Base-by-base conservation (phyloP, 805 yeast genomes). In the Saturnispora dispora region DNA sequence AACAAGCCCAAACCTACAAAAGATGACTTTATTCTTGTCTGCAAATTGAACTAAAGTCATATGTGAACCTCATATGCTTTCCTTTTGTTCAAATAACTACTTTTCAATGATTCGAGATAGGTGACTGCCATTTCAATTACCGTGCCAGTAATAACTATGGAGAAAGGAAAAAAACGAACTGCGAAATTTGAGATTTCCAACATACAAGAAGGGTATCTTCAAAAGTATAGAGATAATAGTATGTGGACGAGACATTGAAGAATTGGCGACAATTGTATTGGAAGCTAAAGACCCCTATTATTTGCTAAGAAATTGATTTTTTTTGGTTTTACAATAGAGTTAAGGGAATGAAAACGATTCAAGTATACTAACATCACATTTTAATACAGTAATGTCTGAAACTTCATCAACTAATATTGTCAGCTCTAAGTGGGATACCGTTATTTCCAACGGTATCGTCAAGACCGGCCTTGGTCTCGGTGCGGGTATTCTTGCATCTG, bases 391-490 rank as follows among this genome's bases (percentile, higher is more conserved):
- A 40, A 61, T 61, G 64, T 55, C 64, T 30, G 56, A 57, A 52
- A 40, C 32, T 43, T 45, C 52, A 6, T 63, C 70, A 17, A 51
- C 67, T 11, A 57, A 63, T 25, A 55, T 64, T 45, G 61, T 66
- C 43, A 60, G 61, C 42, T 62, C 68, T 32, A 63, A 72, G 69
- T 93, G 99, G 99, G 99, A 93, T 70, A 86, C 89, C 58, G 97
- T 90, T 50, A 76, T 93, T 64, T 89, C 99, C 53, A 93, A 93
- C 73, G 82, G 95, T 55, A 74, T 93, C 57, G 96, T 93, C 60
- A 93, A 93, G 71, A 85, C 96, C 61, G 96, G 96, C 18, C 77
- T 93, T 57, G 99, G 99, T 47, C 83, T 93, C 60, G 98, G 98
- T 57, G 93, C 84, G 45, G 99, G 99, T 71, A 96, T 93, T 33